phyloP scores from a whole-genome alignment of 208 protist species.

The Acanthamoeba castellanii region DNA sequence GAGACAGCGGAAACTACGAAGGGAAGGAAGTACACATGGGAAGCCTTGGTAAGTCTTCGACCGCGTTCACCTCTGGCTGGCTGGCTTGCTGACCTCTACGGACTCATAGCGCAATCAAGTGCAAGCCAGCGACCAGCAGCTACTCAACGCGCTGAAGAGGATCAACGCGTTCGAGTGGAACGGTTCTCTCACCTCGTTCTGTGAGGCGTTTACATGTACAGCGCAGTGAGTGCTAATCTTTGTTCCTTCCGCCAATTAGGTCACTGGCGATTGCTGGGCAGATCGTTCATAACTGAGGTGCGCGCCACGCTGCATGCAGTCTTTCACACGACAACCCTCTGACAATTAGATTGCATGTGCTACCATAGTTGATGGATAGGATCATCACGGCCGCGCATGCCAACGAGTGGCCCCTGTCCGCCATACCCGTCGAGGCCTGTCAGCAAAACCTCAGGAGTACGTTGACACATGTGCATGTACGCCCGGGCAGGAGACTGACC shows the following conservation, averaged over 20 bases:
- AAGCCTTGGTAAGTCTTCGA: neutral
- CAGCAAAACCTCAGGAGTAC: neutral
- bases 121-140: constrained; percentile 45
- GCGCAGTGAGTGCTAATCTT: neutral
- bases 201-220: too few species aligned
- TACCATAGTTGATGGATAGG: neutral
- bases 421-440: neutral
- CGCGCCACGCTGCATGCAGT: neutral
- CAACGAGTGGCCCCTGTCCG: constrained; percentile 10
- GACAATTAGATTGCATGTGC: too few species aligned
- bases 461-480: too few species aligned
- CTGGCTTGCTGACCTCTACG: too few species aligned
- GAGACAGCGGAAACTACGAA: neutral
- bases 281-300: neutral
- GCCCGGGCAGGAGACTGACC: neutral
- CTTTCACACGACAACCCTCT: neutral
- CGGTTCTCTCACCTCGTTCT: neutral
- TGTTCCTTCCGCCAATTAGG: neutral
- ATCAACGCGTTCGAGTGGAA: constrained; percentile 26
- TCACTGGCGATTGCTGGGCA: neutral
- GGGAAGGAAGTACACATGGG: neutral
- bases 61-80: neutral
- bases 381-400: neutral
- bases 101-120: neutral
- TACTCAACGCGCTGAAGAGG: constrained; percentile 21